phyloP scores from a whole-genome alignment of 2,329 filamentous ascomycete species.

The Colletotrichum sidae region DNA sequence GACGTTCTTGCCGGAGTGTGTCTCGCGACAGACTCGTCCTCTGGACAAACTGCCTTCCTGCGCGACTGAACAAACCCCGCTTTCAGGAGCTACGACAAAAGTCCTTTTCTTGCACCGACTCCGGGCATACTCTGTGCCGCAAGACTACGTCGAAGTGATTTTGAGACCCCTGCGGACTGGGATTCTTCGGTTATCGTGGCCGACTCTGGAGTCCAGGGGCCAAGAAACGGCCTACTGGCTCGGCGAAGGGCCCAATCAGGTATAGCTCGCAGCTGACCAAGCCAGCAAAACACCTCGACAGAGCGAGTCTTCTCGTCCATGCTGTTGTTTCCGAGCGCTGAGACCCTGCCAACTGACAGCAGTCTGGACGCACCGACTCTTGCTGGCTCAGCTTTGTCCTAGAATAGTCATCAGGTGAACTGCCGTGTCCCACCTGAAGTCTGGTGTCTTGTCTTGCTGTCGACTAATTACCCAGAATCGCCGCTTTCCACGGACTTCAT shows the following conservation, averaged over 20 bases:
- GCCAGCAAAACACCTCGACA: conserved; percentile 3
- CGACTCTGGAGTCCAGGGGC: conserved; percentile 1
- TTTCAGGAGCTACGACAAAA: conserved; percentile 11
- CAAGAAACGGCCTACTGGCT: conserved; percentile 1
- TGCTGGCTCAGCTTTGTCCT: conserved; percentile 18
- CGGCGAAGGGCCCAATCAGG: conserved; percentile 12
- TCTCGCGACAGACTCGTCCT: no score
- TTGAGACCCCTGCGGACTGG: not conserved
- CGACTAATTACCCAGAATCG: not conserved
- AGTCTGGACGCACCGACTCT: conserved; percentile 9
- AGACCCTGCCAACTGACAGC: conserved; percentile 19
- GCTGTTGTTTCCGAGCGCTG: conserved; percentile 4
- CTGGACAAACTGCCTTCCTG: not conserved
- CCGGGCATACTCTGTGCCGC: conserved; percentile 1
- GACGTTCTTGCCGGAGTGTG: no score
- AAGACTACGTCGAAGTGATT: conserved; percentile 16
- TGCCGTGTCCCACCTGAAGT: conserved; percentile 18
- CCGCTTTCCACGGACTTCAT: not conserved
- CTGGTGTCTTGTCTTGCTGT: conserved; percentile 1
- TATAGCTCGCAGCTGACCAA: conserved; percentile 5
- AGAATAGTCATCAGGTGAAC: conserved; percentile 14
- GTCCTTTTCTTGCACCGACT: not conserved
- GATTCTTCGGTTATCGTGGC: conserved; percentile 2
- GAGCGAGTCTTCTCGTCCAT: not conserved
- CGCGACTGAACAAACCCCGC: not conserved